Evolutionary conservation across 2,329 filamentous ascomycete species (phyloP), one percentile per base, ranked within the genome.

Genomic region (Colletotrichum acutatum): DNA sequence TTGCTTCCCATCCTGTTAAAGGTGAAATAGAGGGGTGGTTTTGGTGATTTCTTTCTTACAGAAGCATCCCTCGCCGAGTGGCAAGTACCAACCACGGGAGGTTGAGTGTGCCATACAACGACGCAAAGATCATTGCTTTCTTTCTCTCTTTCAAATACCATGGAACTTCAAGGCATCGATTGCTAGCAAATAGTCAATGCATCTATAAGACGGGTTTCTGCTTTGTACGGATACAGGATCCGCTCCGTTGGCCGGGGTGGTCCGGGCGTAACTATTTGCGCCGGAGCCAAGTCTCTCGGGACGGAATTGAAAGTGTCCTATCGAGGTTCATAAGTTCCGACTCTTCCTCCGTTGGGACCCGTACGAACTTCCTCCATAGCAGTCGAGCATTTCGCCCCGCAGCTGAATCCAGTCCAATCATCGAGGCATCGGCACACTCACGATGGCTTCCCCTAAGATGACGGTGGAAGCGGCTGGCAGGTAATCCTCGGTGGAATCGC

Each of bases 341-440:
- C 16, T n/a, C 24, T 54, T 22, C 52, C 14, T 30, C 8, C 12
- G n/a, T 8, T 24, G 16, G 12, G n/a, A n/a, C 19, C 26, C 49
- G 24, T 11, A 72, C 63, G 66, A 56, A 46, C 60, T 34, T 28
- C 28, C 30, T 22, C 16, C 59, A 14, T 16, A 37, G 30, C 34
- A 60, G 60, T 19, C 54, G 70, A 59, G 66, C 70, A 22, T 42
- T 72, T 26, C 66, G 66, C 60, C 70, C 60, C 46, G 66, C 60
- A 3, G 32, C 34, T 8, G 58, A 57, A 9, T 4, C 30, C 37
- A 56, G 22, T 26, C 24, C 4, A 42, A 8, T n/a, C 14, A 60
- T 34, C 19, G 9, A 8, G 19, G 6, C 14, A 22, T 9, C 7
- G 32, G 37, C n/a, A 26, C 19, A 19, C 14, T 30, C 28, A 22